phyloP scores from a whole-genome alignment of 225 moss, liverwort and hornwort species.

The Rhytidiadelphus loreus region DNA sequence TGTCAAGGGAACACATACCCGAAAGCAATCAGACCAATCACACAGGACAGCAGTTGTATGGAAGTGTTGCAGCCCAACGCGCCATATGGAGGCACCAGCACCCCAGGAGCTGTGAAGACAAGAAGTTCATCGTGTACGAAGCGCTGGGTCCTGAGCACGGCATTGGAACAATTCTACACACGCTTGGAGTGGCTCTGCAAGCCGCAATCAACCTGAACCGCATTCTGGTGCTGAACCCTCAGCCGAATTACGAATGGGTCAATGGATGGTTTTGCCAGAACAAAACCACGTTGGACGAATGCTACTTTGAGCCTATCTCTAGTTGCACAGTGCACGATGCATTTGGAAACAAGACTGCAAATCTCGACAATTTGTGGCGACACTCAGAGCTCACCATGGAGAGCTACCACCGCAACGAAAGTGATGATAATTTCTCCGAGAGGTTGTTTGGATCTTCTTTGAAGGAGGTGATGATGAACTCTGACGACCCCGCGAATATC shows the following conservation, averaged over 20 bases:
- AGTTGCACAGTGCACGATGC: constrained; percentile 24
- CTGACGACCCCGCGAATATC: neutral
- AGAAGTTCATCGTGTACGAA: constrained; percentile 32
- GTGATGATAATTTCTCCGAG: constrained; percentile 4
- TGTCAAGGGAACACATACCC: neutral
- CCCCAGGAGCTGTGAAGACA: constrained; percentile 20
- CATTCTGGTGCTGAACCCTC: constrained; percentile 35
- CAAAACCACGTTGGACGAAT: constrained; percentile 17
- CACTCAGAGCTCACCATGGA: constrained; percentile 24
- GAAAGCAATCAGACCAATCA: neutral
- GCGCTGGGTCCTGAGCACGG: constrained; percentile 26
- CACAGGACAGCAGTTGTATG: constrained; percentile 17
- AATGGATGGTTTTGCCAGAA: constrained; percentile 30
- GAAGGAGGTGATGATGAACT: neutral
- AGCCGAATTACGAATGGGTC: constrained; percentile 30
- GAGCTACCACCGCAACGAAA: constrained; percentile 13
- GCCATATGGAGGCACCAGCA: constrained; percentile 47
- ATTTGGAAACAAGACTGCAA: constrained; percentile 15
- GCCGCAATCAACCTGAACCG: constrained; percentile 35
- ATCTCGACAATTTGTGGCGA: constrained; percentile 24
- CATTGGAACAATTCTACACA: constrained; percentile 25
- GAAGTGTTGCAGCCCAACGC: constrained; percentile 23
- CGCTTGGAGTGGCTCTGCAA: constrained; percentile 23
- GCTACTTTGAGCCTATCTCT: constrained; percentile 37
- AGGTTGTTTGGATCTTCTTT: constrained; percentile 13